Evolutionary conservation across 345 rosid species (phyloP), one percentile per base, ranked within the genome.

Genomic region (Abelmoschus esculentus): DNA sequence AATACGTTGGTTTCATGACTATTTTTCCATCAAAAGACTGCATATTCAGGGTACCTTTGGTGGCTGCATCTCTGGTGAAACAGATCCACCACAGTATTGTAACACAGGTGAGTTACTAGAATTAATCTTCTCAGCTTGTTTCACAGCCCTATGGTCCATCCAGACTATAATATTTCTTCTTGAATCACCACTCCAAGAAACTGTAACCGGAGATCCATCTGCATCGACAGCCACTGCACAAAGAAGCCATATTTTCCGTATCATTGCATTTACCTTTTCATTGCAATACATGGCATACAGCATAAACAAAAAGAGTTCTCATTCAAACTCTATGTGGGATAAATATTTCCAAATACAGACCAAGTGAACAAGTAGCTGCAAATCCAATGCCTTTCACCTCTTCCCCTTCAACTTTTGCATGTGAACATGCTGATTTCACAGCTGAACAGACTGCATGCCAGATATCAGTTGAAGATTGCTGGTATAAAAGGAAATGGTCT

Each of bases 61-160:
- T 18, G 93, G 99, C 76, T 90, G 82, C 99, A 91, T 91, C 75
- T 95, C 99, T 7, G 97, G 97, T 34, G 89, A 95, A 79, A 95
- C 84, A 71, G 89, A 87, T 54, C 99, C 97, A 54, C 99, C 99
- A 19, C 99, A 90, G 63, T 88, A 91, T 70, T 95, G 97, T 14
- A 90, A 69, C 4, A 90, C 96, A 0, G 96, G 88, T 28, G 93
- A 91, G 70, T 86, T 88, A 68, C 65, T 73, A 7, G 99, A 83
- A 83, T 95, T 95, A 72, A 95, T 95, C 79, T 84, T 90, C 75
- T 95, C 89, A 34, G 97, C 96, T 85, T 95, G 97, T 53, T 87
- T 88, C 15, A 90, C 90, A 80, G 99, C 97, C 86, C 99, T 87
- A 63, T 91, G 97, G 57, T 95, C 99, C 99, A 95, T 95, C 97